Evolutionary conservation across 768 basidiomycete genomes (phyloP).

Genomic region (Rhodosporidiobolus sp.): DNA sequence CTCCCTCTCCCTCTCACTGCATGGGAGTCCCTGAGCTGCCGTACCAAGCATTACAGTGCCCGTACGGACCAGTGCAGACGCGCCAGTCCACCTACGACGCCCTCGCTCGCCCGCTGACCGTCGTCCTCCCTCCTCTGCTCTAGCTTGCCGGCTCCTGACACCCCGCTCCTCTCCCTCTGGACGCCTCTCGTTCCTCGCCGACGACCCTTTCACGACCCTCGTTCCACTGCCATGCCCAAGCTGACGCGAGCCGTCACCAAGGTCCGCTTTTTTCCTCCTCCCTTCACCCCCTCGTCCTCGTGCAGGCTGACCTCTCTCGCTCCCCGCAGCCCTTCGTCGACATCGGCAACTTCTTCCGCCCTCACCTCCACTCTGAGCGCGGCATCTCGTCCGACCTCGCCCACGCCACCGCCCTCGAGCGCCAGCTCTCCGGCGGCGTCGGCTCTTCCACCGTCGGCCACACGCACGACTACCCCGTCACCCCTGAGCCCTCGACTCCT

Average conservation of each 20-base stretch:
- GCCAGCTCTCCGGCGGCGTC: not conserved
- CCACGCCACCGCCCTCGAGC: not conserved
- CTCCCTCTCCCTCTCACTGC: no score
- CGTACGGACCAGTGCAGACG: no score
- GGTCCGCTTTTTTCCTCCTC: not conserved
- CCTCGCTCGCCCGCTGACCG: no score
- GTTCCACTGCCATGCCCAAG: not conserved
- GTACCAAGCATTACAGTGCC: no score
- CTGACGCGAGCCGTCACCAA: not conserved
- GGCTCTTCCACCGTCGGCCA: not conserved
- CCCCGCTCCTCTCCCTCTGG: no score
- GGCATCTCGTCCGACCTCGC: constrained; percentile 8
- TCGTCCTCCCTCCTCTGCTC: no score
- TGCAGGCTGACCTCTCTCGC: not conserved
- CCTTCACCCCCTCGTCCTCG: no score
- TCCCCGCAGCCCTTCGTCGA: constrained; percentile 14
- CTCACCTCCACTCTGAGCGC: constrained; percentile 3
- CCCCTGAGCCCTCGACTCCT: not conserved
- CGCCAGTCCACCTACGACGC: no score
- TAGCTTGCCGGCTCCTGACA: no score
- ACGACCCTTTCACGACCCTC: not conserved
- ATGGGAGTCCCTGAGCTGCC: no score
- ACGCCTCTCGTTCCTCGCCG: not conserved
- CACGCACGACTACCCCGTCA: not conserved
- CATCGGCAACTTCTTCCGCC: constrained; percentile 6